A percentile compares a stretch with the other conserved stretches of the same genome.
phyloP scores from a whole-genome alignment of 345 rosid genomes.

The Murraya paniculata region DNA sequence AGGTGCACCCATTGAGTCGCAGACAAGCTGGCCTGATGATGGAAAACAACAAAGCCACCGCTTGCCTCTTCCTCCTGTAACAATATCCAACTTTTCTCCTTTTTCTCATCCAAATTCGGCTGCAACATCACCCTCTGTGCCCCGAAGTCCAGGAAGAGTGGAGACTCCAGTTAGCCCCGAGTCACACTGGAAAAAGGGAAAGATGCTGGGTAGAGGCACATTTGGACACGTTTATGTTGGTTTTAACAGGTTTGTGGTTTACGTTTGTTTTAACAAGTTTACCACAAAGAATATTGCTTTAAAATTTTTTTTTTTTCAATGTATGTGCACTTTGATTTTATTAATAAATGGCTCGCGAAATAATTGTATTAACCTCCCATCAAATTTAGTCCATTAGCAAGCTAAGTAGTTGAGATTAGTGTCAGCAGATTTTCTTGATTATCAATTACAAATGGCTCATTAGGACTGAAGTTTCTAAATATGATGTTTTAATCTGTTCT shows the following conservation, averaged over 20 bases:
- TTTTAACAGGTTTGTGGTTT: constrained; percentile 69
- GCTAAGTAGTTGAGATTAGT: constrained; percentile 5
- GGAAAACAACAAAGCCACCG: constrained; percentile 65
- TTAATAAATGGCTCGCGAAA: neutral
- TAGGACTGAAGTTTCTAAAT: neutral
- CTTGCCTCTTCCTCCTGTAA: constrained; percentile 62
- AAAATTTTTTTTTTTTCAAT: neutral
- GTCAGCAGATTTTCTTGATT: constrained; percentile 8
- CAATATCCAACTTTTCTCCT: constrained; percentile 49
- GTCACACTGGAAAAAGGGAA: constrained; percentile 75
- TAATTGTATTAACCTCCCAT: neutral
- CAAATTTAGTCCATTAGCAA: neutral
- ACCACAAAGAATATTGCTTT: neutral
- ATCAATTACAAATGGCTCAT: neutral
- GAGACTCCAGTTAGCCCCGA: constrained; percentile 58
- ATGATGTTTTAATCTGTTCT: neutral
- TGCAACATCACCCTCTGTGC: constrained; percentile 70
- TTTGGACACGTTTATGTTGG: constrained; percentile 80
- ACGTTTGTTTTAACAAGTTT: constrained; percentile 72
- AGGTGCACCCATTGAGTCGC: constrained; percentile 43
- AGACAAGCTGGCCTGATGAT: constrained; percentile 54
- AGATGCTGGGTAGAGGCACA: constrained; percentile 74
- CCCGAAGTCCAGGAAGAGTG: constrained; percentile 71
- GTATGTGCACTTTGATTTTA: neutral
- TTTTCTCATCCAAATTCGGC: constrained; percentile 68